These are phyloP conservation scores for Metarhizium sp. DNA, from an alignment of 2,329 filamentous ascomycete species.

Conservation along the genomic window DNA sequence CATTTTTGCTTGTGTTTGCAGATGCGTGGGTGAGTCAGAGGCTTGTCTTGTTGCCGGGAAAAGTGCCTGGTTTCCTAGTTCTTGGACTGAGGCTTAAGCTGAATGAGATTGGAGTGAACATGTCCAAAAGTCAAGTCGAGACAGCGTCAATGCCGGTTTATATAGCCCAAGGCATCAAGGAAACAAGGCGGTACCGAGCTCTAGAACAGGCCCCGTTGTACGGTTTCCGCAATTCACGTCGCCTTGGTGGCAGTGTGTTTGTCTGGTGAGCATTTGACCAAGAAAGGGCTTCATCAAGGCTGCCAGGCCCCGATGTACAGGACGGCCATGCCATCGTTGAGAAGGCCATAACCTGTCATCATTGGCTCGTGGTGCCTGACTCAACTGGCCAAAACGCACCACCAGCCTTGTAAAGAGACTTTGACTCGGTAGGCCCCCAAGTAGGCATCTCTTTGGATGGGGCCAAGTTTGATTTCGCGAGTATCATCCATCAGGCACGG, in stretches of 20 bases:
- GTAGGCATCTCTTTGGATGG: neutral
- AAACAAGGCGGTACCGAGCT: neutral
- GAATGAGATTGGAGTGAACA: neutral
- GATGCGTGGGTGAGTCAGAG: neutral
- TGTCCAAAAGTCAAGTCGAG: neutral
- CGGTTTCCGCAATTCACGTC: neutral
- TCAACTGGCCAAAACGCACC: neutral
- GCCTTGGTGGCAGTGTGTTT: neutral
- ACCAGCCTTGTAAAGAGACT: neutral
- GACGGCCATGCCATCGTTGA: neutral
- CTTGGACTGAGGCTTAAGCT: neutral
- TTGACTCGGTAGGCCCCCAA: neutral
- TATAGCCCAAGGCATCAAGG: neutral
- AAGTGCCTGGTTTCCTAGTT: neutral
- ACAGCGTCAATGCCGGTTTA: neutral
- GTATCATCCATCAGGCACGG: neutral
- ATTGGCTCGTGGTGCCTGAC: neutral
- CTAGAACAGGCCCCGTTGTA: neutral
- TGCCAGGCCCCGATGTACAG: neutral
- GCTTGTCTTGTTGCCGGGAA: neutral
- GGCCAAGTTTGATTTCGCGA: neutral
- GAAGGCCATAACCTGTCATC: neutral
- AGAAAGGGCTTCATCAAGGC: conserved; percentile 1
- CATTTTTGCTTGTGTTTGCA: neutral
- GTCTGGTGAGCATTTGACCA: neutral